Percentiles rank a stretch among this genome's conserved stretches.
These are phyloP conservation scores for Reutealis trisperma DNA, from an alignment of 345 rosid genomes.

Conservation along the genomic window DNA sequence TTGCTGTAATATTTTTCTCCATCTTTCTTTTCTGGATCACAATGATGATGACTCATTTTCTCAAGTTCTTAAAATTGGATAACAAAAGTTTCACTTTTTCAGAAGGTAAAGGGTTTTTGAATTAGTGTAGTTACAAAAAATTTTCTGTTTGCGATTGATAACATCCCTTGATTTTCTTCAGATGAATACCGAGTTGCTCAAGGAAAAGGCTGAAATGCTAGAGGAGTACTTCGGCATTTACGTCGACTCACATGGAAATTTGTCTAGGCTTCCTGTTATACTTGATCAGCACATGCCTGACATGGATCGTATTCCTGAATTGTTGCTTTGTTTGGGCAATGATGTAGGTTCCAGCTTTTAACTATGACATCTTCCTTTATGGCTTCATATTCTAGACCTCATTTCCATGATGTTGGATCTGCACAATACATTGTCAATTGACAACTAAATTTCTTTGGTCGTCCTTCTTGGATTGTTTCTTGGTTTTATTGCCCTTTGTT, in stretches of 20 bases:
- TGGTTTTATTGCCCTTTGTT: not conserved
- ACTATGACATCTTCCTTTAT: slow-evolving; percentile 8
- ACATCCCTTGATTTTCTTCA: slow-evolving; percentile 30
- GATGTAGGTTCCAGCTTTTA: slow-evolving; percentile 60
- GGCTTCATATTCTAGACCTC: not conserved
- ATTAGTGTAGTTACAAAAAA: slow-evolving; percentile 2
- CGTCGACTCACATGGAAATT: slow-evolving; percentile 63
- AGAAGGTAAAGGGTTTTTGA: not conserved
- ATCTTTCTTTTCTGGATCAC: not conserved
- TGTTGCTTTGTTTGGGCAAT: slow-evolving; percentile 86
- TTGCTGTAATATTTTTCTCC: not conserved
- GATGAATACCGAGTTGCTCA: slow-evolving; percentile 86
- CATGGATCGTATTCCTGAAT: slow-evolving; percentile 95
- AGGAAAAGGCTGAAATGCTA: slow-evolving; percentile 71
- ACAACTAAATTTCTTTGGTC: not conserved
- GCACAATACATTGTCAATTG: not conserved
- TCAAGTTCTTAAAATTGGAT: not conserved
- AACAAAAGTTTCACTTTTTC: not conserved
- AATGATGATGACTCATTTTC: not conserved
- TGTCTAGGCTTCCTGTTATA: slow-evolving; percentile 85
- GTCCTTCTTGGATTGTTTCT: not conserved
- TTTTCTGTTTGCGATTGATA: not conserved
- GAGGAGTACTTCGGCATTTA: slow-evolving; percentile 79
- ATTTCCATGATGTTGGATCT: not conserved
- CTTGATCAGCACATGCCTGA: slow-evolving; percentile 95